These are phyloP conservation scores for Hymenochaete sp. DNA, from an alignment of 1,284 basidiomycete species.

Conservation along the genomic window DNA sequence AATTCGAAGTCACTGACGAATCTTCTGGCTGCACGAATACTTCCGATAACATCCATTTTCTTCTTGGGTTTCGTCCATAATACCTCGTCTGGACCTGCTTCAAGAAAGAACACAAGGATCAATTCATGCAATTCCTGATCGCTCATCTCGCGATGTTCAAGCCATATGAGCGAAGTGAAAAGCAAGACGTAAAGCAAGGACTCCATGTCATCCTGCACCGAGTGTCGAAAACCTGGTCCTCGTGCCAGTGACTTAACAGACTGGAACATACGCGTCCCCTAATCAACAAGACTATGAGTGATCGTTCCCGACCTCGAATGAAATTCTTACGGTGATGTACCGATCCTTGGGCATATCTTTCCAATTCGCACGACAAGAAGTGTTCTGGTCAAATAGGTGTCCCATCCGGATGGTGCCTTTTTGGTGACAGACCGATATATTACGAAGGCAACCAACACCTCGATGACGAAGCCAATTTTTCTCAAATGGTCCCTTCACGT, in stretches of 20 bases:
- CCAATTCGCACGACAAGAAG: slow-evolving; percentile 18
- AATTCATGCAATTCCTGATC: no score
- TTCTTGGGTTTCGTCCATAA: no score
- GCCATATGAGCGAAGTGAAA: no score
- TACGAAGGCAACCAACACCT: slow-evolving; percentile 29
- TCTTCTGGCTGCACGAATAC: no score
- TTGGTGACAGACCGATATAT: slow-evolving; percentile 19
- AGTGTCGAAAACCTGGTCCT: slow-evolving; percentile 21
- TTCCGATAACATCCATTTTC: no score
- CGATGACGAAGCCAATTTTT: slow-evolving; percentile 27
- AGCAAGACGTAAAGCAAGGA: slow-evolving; percentile 29
- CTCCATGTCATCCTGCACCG: slow-evolving; percentile 29
- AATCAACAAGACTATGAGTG: no score
- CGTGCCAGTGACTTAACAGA: neutral
- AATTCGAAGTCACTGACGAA: no score
- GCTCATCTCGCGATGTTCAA: no score
- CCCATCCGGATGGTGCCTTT: slow-evolving; percentile 21
- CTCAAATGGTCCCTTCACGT: slow-evolving; percentile 23
- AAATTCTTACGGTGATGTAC: slow-evolving; percentile 26
- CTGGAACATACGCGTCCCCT: neutral
- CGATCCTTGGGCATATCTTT: slow-evolving; percentile 29
- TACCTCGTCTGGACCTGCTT: no score
- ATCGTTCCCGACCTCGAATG: no score
- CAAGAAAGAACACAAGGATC: no score
- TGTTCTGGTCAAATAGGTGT: slow-evolving; percentile 31